Conservation (phyloP, 2,329 filamentous ascomycete species). For the Alternaria longipes region DNA sequence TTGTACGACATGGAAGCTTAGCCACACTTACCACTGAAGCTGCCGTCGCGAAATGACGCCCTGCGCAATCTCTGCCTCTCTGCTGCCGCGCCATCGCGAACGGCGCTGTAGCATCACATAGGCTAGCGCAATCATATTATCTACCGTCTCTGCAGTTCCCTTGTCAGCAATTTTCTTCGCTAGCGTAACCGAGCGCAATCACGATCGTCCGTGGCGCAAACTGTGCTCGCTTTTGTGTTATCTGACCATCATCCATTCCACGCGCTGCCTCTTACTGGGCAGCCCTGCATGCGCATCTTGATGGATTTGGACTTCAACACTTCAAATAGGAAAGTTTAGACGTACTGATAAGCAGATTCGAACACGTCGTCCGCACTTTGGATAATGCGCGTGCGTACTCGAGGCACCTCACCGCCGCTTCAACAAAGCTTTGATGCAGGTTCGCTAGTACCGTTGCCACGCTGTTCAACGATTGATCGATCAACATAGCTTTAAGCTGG, state of each 20-base stretch:
- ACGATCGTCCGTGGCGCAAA: slow-evolving; percentile 28
- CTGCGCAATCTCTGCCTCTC: slow-evolving; percentile 39
- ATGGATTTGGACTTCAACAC: slow-evolving; percentile 13
- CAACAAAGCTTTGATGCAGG: slow-evolving; percentile 75
- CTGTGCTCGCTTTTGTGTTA: slow-evolving; percentile 21
- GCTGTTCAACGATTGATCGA: slow-evolving; percentile 82
- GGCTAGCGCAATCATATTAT: slow-evolving; percentile 71
- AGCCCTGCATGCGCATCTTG: slow-evolving; percentile 19
- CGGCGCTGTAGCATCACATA: slow-evolving; percentile 69
- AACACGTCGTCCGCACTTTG: slow-evolving; percentile 63
- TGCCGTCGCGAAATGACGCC: slow-evolving; percentile 68
- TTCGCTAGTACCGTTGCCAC: slow-evolving; percentile 74
- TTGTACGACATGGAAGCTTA: slow-evolving; percentile 34
- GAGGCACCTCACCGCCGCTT: slow-evolving; percentile 79
- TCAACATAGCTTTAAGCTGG: slow-evolving; percentile 84
- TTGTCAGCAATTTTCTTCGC: slow-evolving; percentile 28
- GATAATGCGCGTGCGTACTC: slow-evolving; percentile 69
- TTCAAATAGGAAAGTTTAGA: slow-evolving; percentile 26
- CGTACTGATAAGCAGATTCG: slow-evolving; percentile 68
- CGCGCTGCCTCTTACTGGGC: slow-evolving; percentile 20
- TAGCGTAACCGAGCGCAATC: slow-evolving; percentile 17
- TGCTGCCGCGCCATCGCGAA: slow-evolving; percentile 52
- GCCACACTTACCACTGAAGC: slow-evolving; percentile 66
- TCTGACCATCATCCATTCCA: slow-evolving; percentile 20
- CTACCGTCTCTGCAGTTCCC: slow-evolving; percentile 65